These are phyloP conservation scores for Piper longum DNA, from an alignment of 164 flowering plant species.

Conservation along the genomic window DNA sequence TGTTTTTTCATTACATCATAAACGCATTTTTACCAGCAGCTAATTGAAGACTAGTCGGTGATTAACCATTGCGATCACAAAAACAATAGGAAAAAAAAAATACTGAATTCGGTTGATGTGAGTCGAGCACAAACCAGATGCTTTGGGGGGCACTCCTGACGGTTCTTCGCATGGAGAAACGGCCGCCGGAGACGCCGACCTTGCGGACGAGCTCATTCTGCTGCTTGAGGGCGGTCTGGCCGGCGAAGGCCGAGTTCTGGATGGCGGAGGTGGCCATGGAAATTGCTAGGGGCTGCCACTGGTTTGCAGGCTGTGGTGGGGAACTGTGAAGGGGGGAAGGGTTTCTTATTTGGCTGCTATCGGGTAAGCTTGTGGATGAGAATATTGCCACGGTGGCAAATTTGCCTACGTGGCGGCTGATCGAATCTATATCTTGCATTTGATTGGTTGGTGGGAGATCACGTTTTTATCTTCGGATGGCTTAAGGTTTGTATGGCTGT, in stretches of 20 bases:
- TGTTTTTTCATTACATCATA: background rate
- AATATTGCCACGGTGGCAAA: slow-evolving; percentile 11
- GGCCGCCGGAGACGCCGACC: slow-evolving; percentile 23
- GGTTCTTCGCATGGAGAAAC: slow-evolving; percentile 30
- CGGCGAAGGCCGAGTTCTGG: slow-evolving; percentile 29
- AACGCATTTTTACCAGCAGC: too few relatives aligned
- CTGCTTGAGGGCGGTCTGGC: slow-evolving; percentile 26
- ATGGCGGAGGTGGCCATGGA: slow-evolving; percentile 29
- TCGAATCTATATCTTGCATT: slow-evolving; percentile 4
- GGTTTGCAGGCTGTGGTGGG: too few relatives aligned
- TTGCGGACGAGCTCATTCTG: slow-evolving; percentile 32
- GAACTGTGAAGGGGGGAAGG: background rate
- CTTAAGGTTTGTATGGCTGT: too few relatives aligned
- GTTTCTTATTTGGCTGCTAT: slow-evolving; percentile 1
- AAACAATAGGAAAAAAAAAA: background rate
- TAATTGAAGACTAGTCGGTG: too few relatives aligned
- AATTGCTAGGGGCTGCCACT: background rate
- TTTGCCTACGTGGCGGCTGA: slow-evolving; percentile 6
- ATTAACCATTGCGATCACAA: background rate
- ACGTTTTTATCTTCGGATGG: background rate
- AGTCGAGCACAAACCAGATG: slow-evolving; percentile 23
- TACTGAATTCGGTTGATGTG: background rate
- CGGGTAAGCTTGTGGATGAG: slow-evolving; percentile 7
- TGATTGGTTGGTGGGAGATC: background rate
- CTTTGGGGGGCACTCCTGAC: slow-evolving; percentile 26